phyloP scores from a whole-genome alignment of 108 stramenopile genomes.

The Mayamaea pseudoterrestris region DNA sequence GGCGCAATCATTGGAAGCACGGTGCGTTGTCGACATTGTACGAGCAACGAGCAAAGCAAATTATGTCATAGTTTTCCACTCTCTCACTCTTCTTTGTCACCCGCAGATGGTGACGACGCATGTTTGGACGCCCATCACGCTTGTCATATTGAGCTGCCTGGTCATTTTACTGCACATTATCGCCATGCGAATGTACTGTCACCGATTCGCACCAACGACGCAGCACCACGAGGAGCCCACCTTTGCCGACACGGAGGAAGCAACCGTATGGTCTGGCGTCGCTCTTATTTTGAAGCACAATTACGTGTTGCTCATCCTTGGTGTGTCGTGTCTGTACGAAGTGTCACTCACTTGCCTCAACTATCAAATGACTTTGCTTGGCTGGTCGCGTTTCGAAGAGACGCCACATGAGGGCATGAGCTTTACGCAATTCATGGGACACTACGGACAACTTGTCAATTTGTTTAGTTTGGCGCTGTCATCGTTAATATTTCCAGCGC shows the following conservation, averaged over 20 bases:
- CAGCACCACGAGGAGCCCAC: not conserved
- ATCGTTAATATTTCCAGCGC: constrained; percentile 63
- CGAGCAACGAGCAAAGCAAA: no score
- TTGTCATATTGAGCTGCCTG: constrained; percentile 31
- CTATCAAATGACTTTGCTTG: constrained; percentile 94
- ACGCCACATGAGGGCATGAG: constrained; percentile 19
- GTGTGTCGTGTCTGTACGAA: constrained; percentile 91
- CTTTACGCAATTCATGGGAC: constrained; percentile 82
- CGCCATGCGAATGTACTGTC: constrained; percentile 28
- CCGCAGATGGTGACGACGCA: constrained; percentile 42
- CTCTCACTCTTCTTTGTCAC: no score
- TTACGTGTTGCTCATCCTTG: constrained; percentile 85
- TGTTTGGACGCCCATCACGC: constrained; percentile 6
- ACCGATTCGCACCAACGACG: constrained; percentile 14
- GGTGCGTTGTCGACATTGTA: no score
- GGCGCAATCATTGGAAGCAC: constrained; percentile 87
- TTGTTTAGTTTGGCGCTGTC: constrained; percentile 66
- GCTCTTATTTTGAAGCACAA: constrained; percentile 70
- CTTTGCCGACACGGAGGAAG: not conserved
- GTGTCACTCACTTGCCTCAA: constrained; percentile 89
- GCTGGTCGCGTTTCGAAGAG: constrained; percentile 48
- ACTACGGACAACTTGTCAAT: constrained; percentile 85
- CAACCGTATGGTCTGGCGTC: constrained; percentile 46
- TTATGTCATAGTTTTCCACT: no score
- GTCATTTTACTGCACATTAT: constrained; percentile 26